phyloP scores from a whole-genome alignment of 305 asterid genomes.

The Petunia hybrid region DNA sequence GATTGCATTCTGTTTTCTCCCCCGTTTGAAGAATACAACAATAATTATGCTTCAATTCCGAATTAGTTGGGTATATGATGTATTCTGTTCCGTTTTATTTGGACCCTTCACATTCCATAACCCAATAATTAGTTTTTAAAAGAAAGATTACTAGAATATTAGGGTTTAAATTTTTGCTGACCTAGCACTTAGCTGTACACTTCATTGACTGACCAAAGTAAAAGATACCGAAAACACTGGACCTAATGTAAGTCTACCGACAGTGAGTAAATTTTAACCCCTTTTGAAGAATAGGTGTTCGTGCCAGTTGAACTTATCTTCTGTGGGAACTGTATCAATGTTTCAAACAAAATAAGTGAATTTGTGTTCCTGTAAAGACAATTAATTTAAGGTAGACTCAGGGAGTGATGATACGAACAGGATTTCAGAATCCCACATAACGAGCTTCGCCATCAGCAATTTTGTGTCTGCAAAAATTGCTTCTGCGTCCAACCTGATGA shows the following conservation, averaged over 20 bases:
- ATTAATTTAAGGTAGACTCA: background rate
- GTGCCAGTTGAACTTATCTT: slow-evolving; percentile 10
- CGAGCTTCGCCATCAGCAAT: background rate
- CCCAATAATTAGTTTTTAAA: background rate
- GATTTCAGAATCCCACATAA: background rate
- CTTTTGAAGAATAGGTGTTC: background rate
- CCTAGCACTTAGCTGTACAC: background rate
- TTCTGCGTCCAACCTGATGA: background rate
- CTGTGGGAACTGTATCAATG: background rate
- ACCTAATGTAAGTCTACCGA: background rate
- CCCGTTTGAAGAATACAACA: background rate
- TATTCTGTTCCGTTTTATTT: background rate
- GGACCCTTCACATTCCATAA: background rate
- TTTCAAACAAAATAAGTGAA: background rate
- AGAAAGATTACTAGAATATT: background rate
- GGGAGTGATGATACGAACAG: background rate
- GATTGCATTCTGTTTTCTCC: background rate
- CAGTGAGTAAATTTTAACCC: background rate
- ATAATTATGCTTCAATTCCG: background rate
- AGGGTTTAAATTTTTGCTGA: background rate
- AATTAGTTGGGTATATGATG: background rate
- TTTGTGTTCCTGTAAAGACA: background rate
- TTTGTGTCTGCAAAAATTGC: background rate
- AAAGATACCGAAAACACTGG: background rate
- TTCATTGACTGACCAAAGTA: slow-evolving; percentile 4